These are phyloP conservation scores for Pistacia vera DNA, from an alignment of 345 rosid genomes.

Conservation along the genomic window DNA sequence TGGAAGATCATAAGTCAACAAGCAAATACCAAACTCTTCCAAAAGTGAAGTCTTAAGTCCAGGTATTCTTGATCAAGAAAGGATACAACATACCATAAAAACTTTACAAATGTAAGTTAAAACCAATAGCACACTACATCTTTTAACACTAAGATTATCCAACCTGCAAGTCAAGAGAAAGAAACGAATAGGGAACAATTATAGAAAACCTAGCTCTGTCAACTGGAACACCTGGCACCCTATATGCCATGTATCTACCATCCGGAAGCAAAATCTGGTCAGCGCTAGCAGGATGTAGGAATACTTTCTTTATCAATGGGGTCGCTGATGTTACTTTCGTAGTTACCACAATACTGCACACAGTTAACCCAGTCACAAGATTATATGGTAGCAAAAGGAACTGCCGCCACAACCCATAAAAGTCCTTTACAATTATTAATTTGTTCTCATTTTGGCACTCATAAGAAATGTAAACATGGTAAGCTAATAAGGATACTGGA, in stretches of 20 bases:
- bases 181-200: conserved; percentile 62
- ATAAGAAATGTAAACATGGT: not conserved
- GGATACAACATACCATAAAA: conserved; percentile 4
- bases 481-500: no score
- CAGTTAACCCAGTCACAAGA: conserved; percentile 7
- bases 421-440: not conserved
- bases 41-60: conserved; percentile 62
- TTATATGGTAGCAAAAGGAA: not conserved
- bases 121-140: not conserved
- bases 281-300: conserved; percentile 64
- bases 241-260: conserved; percentile 70
- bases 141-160: conserved; percentile 6
- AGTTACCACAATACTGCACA: conserved; percentile 49
- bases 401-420: not conserved
- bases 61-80: conserved; percentile 51
- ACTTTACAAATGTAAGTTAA: not conserved
- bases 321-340: conserved; percentile 25
- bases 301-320: conserved; percentile 42
- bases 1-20: conserved; percentile 72
- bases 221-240: conserved; percentile 60
- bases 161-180: conserved; percentile 75
- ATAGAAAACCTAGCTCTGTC: conserved; percentile 59
- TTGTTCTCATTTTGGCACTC: not conserved
- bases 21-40: conserved; percentile 67
- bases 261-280: conserved; percentile 62